phyloP scores from a whole-genome alignment of 108 stramenopile genomes.

The Cyclostephanos invisitatus region DNA sequence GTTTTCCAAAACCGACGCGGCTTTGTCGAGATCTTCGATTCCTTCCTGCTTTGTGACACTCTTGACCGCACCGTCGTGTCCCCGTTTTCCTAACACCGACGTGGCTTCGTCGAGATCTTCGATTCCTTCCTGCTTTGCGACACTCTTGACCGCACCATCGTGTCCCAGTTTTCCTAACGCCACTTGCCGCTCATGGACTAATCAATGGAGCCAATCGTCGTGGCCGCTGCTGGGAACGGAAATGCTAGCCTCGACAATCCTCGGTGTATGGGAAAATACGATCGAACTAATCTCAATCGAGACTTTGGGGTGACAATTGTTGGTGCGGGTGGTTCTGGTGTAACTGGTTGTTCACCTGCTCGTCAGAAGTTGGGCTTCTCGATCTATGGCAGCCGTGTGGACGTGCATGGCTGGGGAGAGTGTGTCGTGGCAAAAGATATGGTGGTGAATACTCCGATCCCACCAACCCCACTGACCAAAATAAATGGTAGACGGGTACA shows the following conservation, averaged over 20 bases:
- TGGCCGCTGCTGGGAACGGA: conserved; percentile 16
- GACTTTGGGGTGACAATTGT: conserved; percentile 11
- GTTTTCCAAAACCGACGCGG: no score
- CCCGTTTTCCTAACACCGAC: no score
- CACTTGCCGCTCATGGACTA: no score
- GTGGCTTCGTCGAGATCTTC: no score
- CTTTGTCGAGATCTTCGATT: no score
- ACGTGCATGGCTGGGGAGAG: conserved; percentile 19
- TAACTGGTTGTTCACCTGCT: neutral
- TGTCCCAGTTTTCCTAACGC: no score
- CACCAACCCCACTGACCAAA: neutral
- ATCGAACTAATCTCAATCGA: neutral
- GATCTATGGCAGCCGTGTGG: conserved; percentile 17
- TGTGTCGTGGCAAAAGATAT: conserved; percentile 10
- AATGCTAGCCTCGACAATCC: conserved; percentile 1
- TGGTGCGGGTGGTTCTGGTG: conserved; percentile 14
- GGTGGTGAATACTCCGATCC: conserved; percentile 3
- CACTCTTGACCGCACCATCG: no score
- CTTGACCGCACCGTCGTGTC: no score
- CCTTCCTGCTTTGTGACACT: no score
- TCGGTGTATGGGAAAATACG: no score
- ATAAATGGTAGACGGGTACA: conserved; percentile 2
- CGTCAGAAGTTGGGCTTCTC: conserved; percentile 6
- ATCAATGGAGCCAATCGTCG: no score
- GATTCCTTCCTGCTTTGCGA: no score